Evolutionary conservation across 768 basidiomycete species (phyloP), one percentile per base, ranked within the genome.

Genomic region (Trametes villosa): DNA sequence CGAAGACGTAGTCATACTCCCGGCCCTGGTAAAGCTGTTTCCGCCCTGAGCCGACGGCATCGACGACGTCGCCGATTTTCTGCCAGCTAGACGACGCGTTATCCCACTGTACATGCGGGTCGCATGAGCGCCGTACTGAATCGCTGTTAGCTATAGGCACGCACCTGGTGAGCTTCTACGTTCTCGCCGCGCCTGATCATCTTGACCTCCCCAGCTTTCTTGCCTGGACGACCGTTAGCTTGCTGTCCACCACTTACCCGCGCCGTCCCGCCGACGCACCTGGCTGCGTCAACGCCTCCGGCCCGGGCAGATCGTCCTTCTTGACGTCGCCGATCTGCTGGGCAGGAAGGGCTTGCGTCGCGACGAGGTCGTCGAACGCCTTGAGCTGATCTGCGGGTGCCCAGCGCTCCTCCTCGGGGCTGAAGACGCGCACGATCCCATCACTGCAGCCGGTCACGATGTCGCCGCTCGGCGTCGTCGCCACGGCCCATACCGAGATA

Each of bases 1-100:
- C 96, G 69, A 98, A 98, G n/a, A 99, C 96, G 69, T 97, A 97
- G 75, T 99, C 97, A 70, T 96, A 99, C 75, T 98, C 96, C 70
- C 89, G 88, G 18, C 97, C 97, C 67, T 94, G 75, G 70, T 91
- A 89, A n/a, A 97, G 81, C 74, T 96, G 92, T 74, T 92, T 96
- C 58, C 94, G 82, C n/a, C 86, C 86, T 34, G 88, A 86, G 24
- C 95, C 92, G 52, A 96, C 91, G 20, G 95, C 96, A 70, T 97
- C 97, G 4, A 96, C 94, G 6, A 98, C 96, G 66, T 96, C 91
- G 24, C 97, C 97, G 33, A 98, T 86, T 72, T 96, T 96, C 72
- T 93, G 85, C 97, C 97, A 99, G 26, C 80, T 81, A 18, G 74
- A 77, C 11, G 79, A 76, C 4, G 80, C 75, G 40, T 76, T 79